Evolutionary conservation across 805 yeast species (phyloP), one percentile per base, ranked within the genome.

Genomic region (Scheffersomyces amazonensis): DNA sequence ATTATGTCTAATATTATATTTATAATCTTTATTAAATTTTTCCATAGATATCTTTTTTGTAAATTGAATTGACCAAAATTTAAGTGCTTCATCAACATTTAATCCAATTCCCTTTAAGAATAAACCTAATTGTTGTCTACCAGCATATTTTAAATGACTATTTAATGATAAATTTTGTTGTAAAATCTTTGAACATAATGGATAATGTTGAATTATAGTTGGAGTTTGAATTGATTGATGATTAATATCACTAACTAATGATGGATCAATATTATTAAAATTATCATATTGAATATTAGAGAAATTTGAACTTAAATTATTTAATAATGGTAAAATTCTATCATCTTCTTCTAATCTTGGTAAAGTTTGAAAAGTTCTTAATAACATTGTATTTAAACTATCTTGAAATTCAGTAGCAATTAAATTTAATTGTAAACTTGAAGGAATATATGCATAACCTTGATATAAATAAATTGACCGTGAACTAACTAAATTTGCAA

Each of bases 321-420:
- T 80, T 45, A 93, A 69, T 20, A 93, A 79, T 1, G 97, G 97
- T 36, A 89, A 65, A 32, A 93, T 64, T 41, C 99, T 71, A 56
- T 89, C 95, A 54, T 89, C 96, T 64, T 91, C 98, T 54, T 89
- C 96, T 39, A 91, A 66, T 9, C 90, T 73, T 5, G 96, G 95
- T 38, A 89, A 65, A 16, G 85, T 75, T 54, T 84, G 85, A 50
- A 88, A 81, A 0, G 97, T 87, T 33, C 71, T 63, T 16, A 80
- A 62, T 46, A 93, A 67, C 16, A 80, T 77, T 13, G 60, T 55
- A 2, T 59, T 56, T 37, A 90, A 64, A 39, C 66, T 58, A 28
- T 67, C 72, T 24, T 78, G 66, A 57, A 83, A 91, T 55, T 88
- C 96, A 30, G 71, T 74, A 0, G 83, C 63, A 21, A 93, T 66